Base-by-base conservation (phyloP, 2,329 filamentous ascomycete genomes). In the Ophiostoma himal-ulmi region DNA sequence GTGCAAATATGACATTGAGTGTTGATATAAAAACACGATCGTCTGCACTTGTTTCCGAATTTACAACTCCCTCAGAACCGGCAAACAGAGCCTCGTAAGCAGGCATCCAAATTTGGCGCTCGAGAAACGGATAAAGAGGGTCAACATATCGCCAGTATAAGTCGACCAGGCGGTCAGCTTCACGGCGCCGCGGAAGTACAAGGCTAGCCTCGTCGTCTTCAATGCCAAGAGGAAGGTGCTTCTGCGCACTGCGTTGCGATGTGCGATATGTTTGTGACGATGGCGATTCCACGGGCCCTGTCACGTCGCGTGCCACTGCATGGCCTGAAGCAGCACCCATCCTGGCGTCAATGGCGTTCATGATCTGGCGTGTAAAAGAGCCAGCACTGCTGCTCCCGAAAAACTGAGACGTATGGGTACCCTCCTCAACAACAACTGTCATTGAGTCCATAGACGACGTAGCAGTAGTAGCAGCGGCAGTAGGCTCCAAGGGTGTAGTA, bases 371-470 rank as follows among this genome's bases (percentile, higher is more conserved):
- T 11, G 68, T 69, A 30, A 69, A 69, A 10, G 39, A 69, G 41
- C 68, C 68, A 22, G 68, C 68, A 34, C 68, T 69, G 60, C 68
- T 69, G 68, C 68, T 69, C 8, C 68, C 68, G 26, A 69, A 66
- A 62, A 52, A 69, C 41, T 66, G 68, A 17, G 48, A 36, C 3
- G 68, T 65, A 17, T 66, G 60, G 6, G 60, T 52, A 17, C n/a
- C 52, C 52, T 57, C n/a, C 10, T 48, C 44, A 20, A 48, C 44
- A 48, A 48, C 44, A 48, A 48, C 44, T 8, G 44, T 48, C 44
- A 48, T 48, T 7, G 44, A 26, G 52, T 57, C 22, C 52, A 57
- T 57, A 22, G 52, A 57, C 22, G 22, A 57, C n/a, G 52, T 26
- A 26, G 52, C 52, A 57, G 52, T 57, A 57, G 52, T 57, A 57